Conservation (phyloP, 1,284 basidiomycete genomes). For the Ceratobasidium sp. region DNA sequence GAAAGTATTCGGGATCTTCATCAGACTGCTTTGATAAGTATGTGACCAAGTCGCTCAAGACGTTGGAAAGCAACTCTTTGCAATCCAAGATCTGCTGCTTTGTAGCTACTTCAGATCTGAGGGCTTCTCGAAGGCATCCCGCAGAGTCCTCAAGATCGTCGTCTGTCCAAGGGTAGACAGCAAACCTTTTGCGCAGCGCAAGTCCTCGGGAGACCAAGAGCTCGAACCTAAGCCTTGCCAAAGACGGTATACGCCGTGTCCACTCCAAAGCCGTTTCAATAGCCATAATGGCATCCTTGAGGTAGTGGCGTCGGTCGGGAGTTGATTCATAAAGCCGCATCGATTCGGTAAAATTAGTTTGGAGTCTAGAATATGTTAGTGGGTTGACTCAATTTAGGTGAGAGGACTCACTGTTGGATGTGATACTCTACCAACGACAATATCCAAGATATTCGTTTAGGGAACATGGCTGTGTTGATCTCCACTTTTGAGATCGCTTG, state of each 20-base stretch:
- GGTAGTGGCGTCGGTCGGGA: not conserved
- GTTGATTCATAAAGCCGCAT: not conserved
- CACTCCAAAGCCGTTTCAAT: not conserved
- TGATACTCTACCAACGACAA: not conserved
- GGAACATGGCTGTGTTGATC: not conserved
- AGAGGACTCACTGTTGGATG: not conserved
- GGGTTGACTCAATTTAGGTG: not conserved
- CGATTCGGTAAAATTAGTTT: not conserved
- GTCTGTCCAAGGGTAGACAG: not conserved
- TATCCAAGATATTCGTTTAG: not conserved
- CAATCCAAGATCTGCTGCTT: not conserved
- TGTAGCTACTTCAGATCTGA: not conserved
- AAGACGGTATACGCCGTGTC: not conserved
- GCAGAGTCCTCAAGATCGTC: conserved; percentile 4
- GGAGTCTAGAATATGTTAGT: not conserved
- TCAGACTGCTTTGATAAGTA: not conserved
- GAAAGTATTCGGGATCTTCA: not conserved
- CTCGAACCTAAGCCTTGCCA: not conserved
- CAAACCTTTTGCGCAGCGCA: not conserved
- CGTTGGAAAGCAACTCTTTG: not conserved
- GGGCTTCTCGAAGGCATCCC: not conserved
- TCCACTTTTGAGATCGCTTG: not conserved
- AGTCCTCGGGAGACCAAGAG: not conserved
- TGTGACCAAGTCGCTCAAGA: not conserved
- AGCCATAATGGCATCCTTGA: not conserved